These are phyloP conservation scores for Fusarium fujikuroi DNA, from an alignment of 2,329 filamentous ascomycete species.

Conservation along the genomic window DNA sequence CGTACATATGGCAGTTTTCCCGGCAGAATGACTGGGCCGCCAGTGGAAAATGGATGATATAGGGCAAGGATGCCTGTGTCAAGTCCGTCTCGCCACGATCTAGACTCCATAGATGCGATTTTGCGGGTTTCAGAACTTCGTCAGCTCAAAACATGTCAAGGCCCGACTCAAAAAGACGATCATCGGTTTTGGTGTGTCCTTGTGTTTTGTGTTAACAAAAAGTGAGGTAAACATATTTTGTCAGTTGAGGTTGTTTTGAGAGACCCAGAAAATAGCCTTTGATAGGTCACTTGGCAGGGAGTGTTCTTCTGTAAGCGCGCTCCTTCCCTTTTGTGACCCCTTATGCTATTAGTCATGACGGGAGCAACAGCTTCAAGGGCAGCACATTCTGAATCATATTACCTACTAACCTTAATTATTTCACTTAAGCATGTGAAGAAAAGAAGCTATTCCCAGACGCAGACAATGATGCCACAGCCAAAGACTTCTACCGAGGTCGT, in stretches of 20 bases:
- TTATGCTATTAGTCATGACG: not conserved
- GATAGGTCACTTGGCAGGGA: not conserved
- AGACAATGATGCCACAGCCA: not conserved
- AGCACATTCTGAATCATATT: not conserved
- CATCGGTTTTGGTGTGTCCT: not conserved
- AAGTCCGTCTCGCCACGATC: conserved; percentile 33
- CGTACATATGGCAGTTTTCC: conserved; percentile 17
- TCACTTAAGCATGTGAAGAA: not conserved
- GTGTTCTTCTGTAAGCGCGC: not conserved
- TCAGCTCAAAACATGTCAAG: conserved; percentile 24
- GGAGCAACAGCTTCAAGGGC: not conserved
- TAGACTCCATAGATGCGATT: conserved; percentile 24
- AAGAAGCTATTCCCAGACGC: conserved; percentile 17
- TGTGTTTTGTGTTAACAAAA: conserved; percentile 3
- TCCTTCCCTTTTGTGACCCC: conserved; percentile 3
- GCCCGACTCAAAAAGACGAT: not conserved
- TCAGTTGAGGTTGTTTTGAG: not conserved
- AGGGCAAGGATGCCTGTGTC: conserved; percentile 15
- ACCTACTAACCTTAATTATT: not conserved
- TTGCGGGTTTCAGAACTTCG: conserved; percentile 23
- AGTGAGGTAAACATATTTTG: not conserved
- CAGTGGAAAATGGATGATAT: conserved; percentile 7
- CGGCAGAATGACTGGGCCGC: conserved; percentile 3
- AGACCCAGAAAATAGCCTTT: conserved; percentile 1
- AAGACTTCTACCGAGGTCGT: conserved; percentile 2